Evolutionary conservation across 2,329 filamentous ascomycete species (phyloP), one percentile per base, ranked within the genome.

Genomic region (Diplodia sapinea): DNA sequence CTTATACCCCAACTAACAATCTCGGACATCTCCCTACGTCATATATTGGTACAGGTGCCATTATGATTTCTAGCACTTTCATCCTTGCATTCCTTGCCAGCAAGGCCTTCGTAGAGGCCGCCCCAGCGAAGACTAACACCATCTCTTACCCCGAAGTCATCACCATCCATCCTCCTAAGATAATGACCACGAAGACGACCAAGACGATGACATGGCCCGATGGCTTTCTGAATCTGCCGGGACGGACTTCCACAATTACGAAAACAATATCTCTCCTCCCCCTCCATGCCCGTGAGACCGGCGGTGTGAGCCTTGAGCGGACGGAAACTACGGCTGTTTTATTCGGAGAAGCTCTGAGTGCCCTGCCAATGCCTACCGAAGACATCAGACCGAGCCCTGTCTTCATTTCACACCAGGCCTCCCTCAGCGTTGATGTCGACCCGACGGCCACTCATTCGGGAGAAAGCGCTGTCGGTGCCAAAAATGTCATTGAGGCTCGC

Each of bases 31-130:
- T 38, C 36, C 9, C 11, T 38, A 3, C 11, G 36, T 38, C 36
- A 13, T 3, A 38, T 38, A 12, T 12, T 38, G 11, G 36, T 38
- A 38, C 36, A 38, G 36, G 36, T 38, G 36, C 36, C 36, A 12
- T 11, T 38, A 64, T 64, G 61, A 23, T 52, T 43, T 12, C 49
- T 13, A 33, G 13, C 20, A 23, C 31, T 31, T n/a, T 64, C 13
- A 51, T 64, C n/a, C 31, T 64, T 26, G 17, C 49, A 8, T 17
- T 64, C n/a, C 47, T 64, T 17, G 61, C 49, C 8, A 33, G 61
- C n/a, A 47, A 54, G n/a, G 49, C 61, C 36, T 8, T 54, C 2
- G 61, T 54, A 15, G 49, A 64, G n/a, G 61, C 49, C 4, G 33
- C 29, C 17, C 49, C 61, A 17, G 50, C 31, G 31, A 52, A 52